Evolutionary conservation across 805 yeast genomes (phyloP), one percentile per base, ranked within the genome.

Genomic region (Tanozyma kutaoensis): DNA sequence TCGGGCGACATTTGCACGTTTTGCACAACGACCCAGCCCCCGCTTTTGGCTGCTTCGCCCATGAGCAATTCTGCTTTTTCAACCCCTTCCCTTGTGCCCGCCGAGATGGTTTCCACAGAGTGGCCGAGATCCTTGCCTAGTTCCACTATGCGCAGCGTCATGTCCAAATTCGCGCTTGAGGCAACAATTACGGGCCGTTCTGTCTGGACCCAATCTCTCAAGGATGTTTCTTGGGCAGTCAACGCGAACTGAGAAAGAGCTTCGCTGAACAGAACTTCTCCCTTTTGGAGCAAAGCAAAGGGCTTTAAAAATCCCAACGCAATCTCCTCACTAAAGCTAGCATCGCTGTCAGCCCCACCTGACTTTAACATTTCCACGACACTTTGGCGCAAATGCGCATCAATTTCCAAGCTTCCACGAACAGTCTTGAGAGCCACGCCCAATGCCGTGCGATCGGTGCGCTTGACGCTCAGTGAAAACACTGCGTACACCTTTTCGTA

Each of bases 11-110:
- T 65, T 32, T 88, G 95, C 9, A 81, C 55, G 42, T 86, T 86
- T 43, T 88, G 94, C 17, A 88, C 48, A 16, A 86, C 39, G 0
- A 88, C 47, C 95, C 95, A 84, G 2, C 46, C 39, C 0, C 81
- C 84, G 1, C 43, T 42, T n/a, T 44, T 50, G 1, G 62, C 42
- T 0, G 72, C 69, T 8, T 45, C 48, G 1, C 45, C 40, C 7
- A 82, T 50, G n/a, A 70, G 69, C 26, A 55, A 50, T 14, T 66
- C 68, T 0, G 88, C 86, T 22, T 59, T 50, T 3, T 55, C 64
- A 2, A 58, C 46, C 8, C 80, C 76, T 46, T 82, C 93, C 14
- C 47, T 43, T 0, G 93, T 70, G 0, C 95, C 96, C 69, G 86
- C 60, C 0, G 95, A 69, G 21, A 80, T 62, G 1, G 62, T 46